phyloP scores from a whole-genome alignment of 1,284 basidiomycete genomes.

The Salmacisia buchloeana region DNA sequence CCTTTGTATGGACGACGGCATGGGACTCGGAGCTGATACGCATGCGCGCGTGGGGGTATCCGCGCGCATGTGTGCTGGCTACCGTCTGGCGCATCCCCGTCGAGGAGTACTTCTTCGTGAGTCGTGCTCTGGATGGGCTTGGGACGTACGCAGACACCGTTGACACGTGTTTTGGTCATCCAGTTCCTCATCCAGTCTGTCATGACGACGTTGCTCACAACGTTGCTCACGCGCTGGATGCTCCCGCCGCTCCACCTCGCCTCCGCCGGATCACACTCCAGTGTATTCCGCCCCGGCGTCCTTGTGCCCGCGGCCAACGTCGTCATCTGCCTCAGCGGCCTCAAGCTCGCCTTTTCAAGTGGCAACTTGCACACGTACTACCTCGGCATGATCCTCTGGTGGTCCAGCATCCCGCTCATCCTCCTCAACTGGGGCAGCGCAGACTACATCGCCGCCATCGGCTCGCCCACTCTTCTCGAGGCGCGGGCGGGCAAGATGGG shows the following conservation, averaged over 20 bases:
- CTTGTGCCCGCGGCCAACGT: conserved; percentile 4
- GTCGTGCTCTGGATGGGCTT: no score
- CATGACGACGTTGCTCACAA: conserved; percentile 36
- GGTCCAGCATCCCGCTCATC: conserved; percentile 32
- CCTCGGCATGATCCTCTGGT: conserved; percentile 43
- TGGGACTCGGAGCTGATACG: conserved; percentile 43
- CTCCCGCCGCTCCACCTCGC: conserved; percentile 24
- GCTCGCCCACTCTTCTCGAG: conserved; percentile 3
- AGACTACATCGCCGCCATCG: conserved; percentile 25
- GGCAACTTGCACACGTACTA: conserved; percentile 30
- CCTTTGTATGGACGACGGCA: conserved; percentile 43
- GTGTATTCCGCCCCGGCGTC: conserved; percentile 14
- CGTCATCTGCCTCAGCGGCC: conserved; percentile 7
- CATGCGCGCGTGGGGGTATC: conserved; percentile 39
- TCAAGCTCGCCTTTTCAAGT: conserved; percentile 6
- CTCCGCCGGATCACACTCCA: neutral
- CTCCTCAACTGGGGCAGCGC: conserved; percentile 33
- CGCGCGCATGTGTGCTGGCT: conserved; percentile 35
- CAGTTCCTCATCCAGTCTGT: conserved; percentile 42
- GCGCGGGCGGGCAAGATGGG: neutral
- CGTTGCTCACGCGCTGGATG: conserved; percentile 34
- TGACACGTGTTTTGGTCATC: no score
- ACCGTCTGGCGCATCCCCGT: conserved; percentile 37
- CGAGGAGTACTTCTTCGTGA: conserved; percentile 43
- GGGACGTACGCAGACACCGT: no score